These are phyloP conservation scores for Sugiyamaella chiloensis DNA, from an alignment of 805 yeast species.

Conservation along the genomic window DNA sequence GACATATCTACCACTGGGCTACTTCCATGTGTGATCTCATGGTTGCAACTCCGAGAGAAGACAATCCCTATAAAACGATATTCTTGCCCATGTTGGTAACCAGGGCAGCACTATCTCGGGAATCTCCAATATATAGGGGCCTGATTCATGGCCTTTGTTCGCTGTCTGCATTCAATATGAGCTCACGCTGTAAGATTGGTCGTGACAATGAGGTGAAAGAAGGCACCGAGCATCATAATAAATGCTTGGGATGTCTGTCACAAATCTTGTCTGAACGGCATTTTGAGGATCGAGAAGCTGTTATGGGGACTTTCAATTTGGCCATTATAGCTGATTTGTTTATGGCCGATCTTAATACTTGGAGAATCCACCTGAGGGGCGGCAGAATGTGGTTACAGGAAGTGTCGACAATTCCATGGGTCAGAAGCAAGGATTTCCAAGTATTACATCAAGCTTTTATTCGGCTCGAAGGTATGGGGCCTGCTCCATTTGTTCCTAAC, in stretches of 20 bases:
- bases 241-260: background rate
- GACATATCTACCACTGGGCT: slow-evolving; percentile 2
- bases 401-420: background rate
- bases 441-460: slow-evolving; percentile 1
- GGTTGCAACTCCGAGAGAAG: slow-evolving; percentile 3
- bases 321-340: slow-evolving; percentile 1
- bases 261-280: slow-evolving; percentile 1
- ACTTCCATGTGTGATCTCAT: slow-evolving; percentile 3
- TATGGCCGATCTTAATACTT: background rate
- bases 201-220: background rate
- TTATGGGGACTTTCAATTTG: background rate
- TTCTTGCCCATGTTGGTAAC: slow-evolving; percentile 1
- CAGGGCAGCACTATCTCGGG: background rate
- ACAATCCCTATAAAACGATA: slow-evolving; percentile 1
- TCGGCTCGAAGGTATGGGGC: slow-evolving; percentile 4
- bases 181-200: background rate
- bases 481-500: background rate
- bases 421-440: background rate
- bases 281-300: slow-evolving; percentile 1
- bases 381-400: background rate
- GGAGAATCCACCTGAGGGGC: slow-evolving; percentile 1
- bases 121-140: slow-evolving; percentile 1
- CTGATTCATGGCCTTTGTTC: slow-evolving; percentile 1
- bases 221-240: slow-evolving; percentile 1
- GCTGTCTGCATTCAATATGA: slow-evolving; percentile 1